Evolutionary conservation across 202 grass and related monocot genomes (phyloP), one percentile per base, ranked within the genome.

Genomic region (Zizania palustris): DNA sequence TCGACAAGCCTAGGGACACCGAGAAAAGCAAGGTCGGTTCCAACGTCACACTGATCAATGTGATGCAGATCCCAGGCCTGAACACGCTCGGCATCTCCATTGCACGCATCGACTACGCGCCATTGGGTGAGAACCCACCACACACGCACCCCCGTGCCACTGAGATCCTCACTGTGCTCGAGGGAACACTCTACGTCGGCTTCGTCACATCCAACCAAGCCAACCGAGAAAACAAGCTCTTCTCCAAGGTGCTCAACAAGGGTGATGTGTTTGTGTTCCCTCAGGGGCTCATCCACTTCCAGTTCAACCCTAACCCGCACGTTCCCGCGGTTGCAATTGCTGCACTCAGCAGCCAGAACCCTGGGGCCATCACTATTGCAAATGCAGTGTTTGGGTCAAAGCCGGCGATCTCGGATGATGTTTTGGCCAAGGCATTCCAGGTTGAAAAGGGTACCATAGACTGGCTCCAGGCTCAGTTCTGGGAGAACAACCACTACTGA

Each of bases 191-290:
- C 0, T 87, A 82, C 0, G 85, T 87, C 0, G 85, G 79, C 5
- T 82, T 87, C 21, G 65, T 87, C 37, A 78, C 79, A 0, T 82
- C 79, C 2, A 80, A 63, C 76, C 28, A 28, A 28, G 28, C 28
- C 28, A 28, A 28, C 28, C 59, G 21, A 5, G 76, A 82, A 45
- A 87, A 87, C 16, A 18, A 7, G 33, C 22, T 87, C 3, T 82
- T 77, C 4, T 12, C 85, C 1, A 87, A 87, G 78, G 65, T 72
- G 0, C 62, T 87, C 5, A 80, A 79, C 8, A 73, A 79, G 54
- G 83, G 75, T 28, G 83, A 85, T 16, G 57, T 70, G 6, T 87
- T 78, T 4, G 79, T 88, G 16, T 88, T 88, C 20, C 86, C 86
- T 0, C 0, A 65, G 1, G 81, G 81, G 1, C 58, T 88, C 9